Base-by-base conservation (phyloP, 257 asterid species). In the Gentiana straminea region DNA sequence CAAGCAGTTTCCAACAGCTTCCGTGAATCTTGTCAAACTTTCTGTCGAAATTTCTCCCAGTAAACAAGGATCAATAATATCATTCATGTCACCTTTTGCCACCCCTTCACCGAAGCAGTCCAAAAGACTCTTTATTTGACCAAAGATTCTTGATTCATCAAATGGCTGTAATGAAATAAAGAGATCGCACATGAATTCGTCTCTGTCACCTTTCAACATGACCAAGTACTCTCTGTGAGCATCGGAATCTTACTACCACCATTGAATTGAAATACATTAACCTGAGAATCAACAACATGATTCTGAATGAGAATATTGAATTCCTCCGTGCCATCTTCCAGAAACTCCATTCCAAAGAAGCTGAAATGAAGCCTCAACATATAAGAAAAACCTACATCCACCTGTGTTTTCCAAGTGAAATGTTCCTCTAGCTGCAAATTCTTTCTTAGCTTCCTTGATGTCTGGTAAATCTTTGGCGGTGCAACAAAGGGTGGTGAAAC, bases 331-430 rank as follows among this genome's bases (percentile, higher is more conserved):
- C 10, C 12, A 7, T 36, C 36, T 5, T 33, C 35, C 8, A 35
- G 10, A 9, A 5, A 4, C 38, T 4, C 55, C 24, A 52, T 5
- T 4, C 34, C 55, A 52, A 52, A 52, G 2, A 43, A 55, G 4
- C 64, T 13, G 60, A 55, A 24, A 45, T 44, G 55, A 51, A 64
- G 58, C 56, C 69, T 64, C 12, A 55, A 41, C n/a, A 64, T 13
- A 52, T 64, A 55, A 24, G 56, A 50, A 10, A 64, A 55, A 7
- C 54, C 59, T 3, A 67, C 3, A 48, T 59, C 37, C 13, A 60
- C 2, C 2, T 51, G 45, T 45, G 54, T 15, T 36, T 66, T 57
- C 56, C 55, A 64, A 5, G 49, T 37, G 8, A 55, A 38, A 5
- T 7, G 37, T 24, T 33, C 24, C 9, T 49, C 3, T 38, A 4